Conservation (phyloP, 2,329 filamentous ascomycete genomes). For the Monosporascus sp. region DNA sequence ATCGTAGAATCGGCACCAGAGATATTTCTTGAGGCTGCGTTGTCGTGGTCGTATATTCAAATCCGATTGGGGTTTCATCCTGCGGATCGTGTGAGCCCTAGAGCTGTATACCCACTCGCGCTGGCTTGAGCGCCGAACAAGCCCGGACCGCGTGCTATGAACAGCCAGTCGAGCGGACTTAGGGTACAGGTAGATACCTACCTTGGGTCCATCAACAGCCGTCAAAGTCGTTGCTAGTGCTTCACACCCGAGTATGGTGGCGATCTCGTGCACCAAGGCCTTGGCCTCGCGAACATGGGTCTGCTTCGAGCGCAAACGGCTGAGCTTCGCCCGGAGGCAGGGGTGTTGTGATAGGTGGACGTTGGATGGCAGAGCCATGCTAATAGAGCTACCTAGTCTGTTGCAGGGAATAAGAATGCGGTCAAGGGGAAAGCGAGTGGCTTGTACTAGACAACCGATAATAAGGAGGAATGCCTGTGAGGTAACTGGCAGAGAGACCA, state of each 20-base stretch:
- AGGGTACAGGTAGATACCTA: constrained; percentile 33
- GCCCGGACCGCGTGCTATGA: no score
- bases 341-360: constrained; percentile 81
- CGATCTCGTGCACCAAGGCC: constrained; percentile 77
- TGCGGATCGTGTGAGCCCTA: constrained; percentile 27
- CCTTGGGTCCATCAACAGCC: constrained; percentile 54
- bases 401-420: no score
- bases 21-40: constrained; percentile 65
- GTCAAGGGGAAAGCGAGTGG: no score
- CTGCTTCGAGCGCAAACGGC: constrained; percentile 72
- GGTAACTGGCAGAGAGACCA: no score
- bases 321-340: constrained; percentile 82
- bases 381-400: neutral
- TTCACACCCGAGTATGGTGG: constrained; percentile 76
- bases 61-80: constrained; percentile 75
- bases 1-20: constrained; percentile 87
- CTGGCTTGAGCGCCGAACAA: no score
- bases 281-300: constrained; percentile 73
- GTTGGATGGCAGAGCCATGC: constrained; percentile 47
- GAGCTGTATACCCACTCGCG: no score
- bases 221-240: constrained; percentile 64
- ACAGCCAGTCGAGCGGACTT: no score
- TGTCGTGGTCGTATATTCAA: constrained; percentile 62
- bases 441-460: no score
- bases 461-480: no score